phyloP scores from a whole-genome alignment of 768 basidiomycete genomes.

The Auriscalpium vulgare region DNA sequence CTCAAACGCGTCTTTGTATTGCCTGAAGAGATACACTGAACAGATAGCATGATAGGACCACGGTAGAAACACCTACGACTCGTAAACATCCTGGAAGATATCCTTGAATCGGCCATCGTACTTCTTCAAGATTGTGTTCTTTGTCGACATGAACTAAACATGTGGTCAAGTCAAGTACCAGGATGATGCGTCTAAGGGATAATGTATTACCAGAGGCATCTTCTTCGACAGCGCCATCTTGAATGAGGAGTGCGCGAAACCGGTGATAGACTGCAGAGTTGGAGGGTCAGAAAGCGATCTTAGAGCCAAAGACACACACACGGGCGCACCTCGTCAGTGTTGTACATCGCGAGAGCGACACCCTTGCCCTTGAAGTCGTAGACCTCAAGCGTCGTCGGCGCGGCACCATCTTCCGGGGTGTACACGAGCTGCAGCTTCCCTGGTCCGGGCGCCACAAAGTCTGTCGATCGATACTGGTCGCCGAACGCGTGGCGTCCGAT shows the following conservation, averaged over 20 bases:
- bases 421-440: conserved; percentile 93
- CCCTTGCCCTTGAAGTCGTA: conserved; percentile 92
- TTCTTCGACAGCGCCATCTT: conserved; percentile 87
- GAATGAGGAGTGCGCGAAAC: conserved; percentile 96
- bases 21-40: conserved; percentile 23
- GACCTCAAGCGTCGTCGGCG: conserved; percentile 64
- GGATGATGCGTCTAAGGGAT: background rate
- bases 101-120: conserved; percentile 99
- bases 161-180: background rate
- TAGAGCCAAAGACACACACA: background rate
- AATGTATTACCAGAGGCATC: conserved; percentile 49
- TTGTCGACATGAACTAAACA: conserved; percentile 87
- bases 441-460: conserved; percentile 83
- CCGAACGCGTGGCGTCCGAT: conserved; percentile 98
- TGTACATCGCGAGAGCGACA: conserved; percentile 97
- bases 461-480: conserved; percentile 95
- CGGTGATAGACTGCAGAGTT: conserved; percentile 66
- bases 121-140: conserved; percentile 95
- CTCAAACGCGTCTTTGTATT: conserved; percentile 69
- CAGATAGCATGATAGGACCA: background rate
- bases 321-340: conserved; percentile 76
- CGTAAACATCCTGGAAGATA: conserved; percentile 96
- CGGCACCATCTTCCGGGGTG: conserved; percentile 72
- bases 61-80: conserved; percentile 34
- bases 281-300: background rate